A percentile compares a stretch with the other conserved stretches of the same genome.
Conservation (phyloP, 257 asterid species). For the Ocimum tenuiflorum region DNA sequence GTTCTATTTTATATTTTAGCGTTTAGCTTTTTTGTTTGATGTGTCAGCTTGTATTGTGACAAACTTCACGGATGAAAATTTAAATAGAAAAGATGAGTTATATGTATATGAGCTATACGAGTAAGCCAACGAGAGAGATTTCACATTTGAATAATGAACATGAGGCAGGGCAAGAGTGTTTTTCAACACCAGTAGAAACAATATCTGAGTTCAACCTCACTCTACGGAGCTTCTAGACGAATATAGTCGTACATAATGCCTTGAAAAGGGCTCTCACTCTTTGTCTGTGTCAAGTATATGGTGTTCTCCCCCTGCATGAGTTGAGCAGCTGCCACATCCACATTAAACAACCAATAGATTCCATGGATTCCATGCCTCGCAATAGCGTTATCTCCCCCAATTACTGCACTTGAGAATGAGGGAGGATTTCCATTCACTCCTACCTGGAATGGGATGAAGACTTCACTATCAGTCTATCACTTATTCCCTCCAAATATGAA, state of each 20-base stretch:
- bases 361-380: conserved; percentile 86
- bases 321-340: conserved; percentile 32
- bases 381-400: conserved; percentile 58
- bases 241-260: conserved; percentile 69
- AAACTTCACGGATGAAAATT: too few relatives aligned
- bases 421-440: conserved; percentile 48
- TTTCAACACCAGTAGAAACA: too few relatives aligned
- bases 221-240: conserved; percentile 43
- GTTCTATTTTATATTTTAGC: too few relatives aligned
- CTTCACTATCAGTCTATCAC: background rate
- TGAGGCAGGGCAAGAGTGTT: too few relatives aligned
- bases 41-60: too few relatives aligned
- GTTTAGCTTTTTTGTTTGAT: too few relatives aligned
- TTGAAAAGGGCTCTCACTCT: conserved; percentile 46
- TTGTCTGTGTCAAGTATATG: conserved; percentile 50
- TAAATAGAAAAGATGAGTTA: too few relatives aligned
- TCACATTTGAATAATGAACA: too few relatives aligned
- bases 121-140: too few relatives aligned
- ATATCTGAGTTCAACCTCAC: background rate
- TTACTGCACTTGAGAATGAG: conserved; percentile 45
- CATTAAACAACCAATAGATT: conserved; percentile 46
- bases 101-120: too few relatives aligned
- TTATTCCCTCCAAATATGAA: background rate
- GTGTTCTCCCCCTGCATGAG: conserved; percentile 35
- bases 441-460: conserved; percentile 42